Evolutionary conservation across 495 filamentous ascomycete species (phyloP).

Genomic region (Trichoderma gamsii): DNA sequence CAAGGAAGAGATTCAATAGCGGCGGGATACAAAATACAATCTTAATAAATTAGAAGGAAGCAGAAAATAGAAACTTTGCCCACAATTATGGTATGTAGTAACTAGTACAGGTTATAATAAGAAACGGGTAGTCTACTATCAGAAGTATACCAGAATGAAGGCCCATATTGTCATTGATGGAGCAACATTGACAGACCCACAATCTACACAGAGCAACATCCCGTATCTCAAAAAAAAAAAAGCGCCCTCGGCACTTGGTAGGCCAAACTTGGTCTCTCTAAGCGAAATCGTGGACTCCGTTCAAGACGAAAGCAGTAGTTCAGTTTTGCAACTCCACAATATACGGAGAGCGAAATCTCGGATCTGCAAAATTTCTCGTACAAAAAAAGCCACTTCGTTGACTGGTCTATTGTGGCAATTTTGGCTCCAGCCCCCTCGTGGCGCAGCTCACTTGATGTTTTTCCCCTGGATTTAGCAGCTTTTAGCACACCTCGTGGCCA

Average conservation of each 20-base stretch:
- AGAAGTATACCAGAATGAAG: neutral
- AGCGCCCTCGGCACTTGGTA: neutral
- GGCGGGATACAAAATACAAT: no score
- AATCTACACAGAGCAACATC: neutral
- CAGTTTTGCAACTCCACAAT: no score
- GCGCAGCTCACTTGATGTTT: neutral
- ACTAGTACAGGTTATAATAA: neutral
- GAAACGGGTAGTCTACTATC: neutral
- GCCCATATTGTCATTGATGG: neutral
- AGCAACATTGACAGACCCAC: neutral
- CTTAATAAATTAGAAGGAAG: neutral
- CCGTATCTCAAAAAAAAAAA: neutral
- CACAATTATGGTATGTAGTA: neutral
- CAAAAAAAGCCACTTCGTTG: neutral
- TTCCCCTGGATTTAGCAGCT: neutral
- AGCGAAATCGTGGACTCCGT: neutral
- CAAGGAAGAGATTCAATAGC: neutral
- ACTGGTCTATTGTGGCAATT: neutral
- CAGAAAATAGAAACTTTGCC: neutral
- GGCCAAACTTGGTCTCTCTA: neutral
- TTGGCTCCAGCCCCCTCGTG: slow-evolving; percentile 5
- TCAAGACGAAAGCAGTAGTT: neutral
- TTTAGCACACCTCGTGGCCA: neutral
- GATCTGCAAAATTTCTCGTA: neutral
- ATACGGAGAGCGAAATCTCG: neutral